Evolutionary conservation across 2,329 filamentous ascomycete genomes (phyloP).

Genomic region (Fusarium sp.): DNA sequence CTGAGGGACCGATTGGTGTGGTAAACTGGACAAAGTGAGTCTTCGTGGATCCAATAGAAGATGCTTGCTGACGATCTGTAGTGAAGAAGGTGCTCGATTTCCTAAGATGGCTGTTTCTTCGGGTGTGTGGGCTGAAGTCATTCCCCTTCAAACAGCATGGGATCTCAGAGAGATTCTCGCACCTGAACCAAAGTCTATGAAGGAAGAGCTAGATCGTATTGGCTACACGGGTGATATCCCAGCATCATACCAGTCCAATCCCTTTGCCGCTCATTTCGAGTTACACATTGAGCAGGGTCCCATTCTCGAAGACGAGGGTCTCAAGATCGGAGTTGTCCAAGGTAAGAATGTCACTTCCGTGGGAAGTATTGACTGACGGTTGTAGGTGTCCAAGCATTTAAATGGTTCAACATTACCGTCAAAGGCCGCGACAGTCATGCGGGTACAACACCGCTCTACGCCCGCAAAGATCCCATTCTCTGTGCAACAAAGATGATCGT

Average conservation of each 20-base stretch:
- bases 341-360: fast-evolving
- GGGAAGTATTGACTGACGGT: fast-evolving
- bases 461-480: slow-evolving; percentile 10
- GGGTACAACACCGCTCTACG: slow-evolving; percentile 13
- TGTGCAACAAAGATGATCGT: slow-evolving; percentile 9
- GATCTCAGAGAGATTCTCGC: not conserved
- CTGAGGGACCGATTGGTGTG: not conserved
- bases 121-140: slow-evolving; percentile 3
- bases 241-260: slow-evolving; percentile 3
- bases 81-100: slow-evolving; percentile 10
- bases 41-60: too few species aligned
- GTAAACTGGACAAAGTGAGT: slow-evolving; percentile 10
- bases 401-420: slow-evolving; percentile 13
- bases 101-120: slow-evolving; percentile 16
- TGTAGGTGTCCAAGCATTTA: slow-evolving; percentile 14
- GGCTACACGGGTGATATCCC: not conserved
- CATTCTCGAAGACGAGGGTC: not conserved
- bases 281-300: not conserved
- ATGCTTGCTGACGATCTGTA: not conserved
- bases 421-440: slow-evolving; percentile 13
- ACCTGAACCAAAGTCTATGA: slow-evolving; percentile 2
- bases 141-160: slow-evolving; percentile 5
- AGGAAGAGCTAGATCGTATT: slow-evolving; percentile 11
- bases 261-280: slow-evolving; percentile 7
- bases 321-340: not conserved